Percentiles rank a stretch among this genome's conserved stretches.
Conservation (phyloP, 495 filamentous ascomycete species). For the Neurospora sp. region DNA sequence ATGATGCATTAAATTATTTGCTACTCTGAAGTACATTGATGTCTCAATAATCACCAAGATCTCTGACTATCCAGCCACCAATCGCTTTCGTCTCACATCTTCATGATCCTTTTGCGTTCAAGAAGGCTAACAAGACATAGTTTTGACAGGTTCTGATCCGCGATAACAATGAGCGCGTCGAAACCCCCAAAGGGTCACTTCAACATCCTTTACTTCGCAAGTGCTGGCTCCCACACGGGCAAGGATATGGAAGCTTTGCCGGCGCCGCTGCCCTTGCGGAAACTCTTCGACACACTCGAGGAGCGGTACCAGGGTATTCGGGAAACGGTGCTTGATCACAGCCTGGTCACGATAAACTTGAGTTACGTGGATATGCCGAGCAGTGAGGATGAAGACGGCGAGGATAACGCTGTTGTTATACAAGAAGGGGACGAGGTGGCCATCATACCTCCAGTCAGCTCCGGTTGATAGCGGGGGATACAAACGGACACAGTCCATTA, state of each 20-base stretch:
- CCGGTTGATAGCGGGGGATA: constrained; percentile 37
- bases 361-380: constrained; percentile 70
- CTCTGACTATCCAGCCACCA: constrained; percentile 37
- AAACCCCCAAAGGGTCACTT: constrained; percentile 50
- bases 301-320: constrained; percentile 69
- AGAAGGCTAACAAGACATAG: not conserved
- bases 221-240: constrained; percentile 60
- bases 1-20: constrained; percentile 52
- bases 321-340: constrained; percentile 60
- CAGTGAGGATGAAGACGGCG: constrained; percentile 27
- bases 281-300: constrained; percentile 67
- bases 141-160: not conserved
- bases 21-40: constrained; percentile 52
- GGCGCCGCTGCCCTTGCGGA: constrained; percentile 57
- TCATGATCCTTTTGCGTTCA: not conserved
- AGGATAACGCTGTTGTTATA: constrained; percentile 42
- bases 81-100: not conserved
- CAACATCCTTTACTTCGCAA: constrained; percentile 80
- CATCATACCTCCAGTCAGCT: constrained; percentile 95
- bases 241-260: constrained; percentile 61
- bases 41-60: constrained; percentile 50
- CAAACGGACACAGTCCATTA: not conserved
- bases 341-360: constrained; percentile 76
- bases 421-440: constrained; percentile 80
- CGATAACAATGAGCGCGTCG: constrained; percentile 21